Conservation (phyloP, 2,329 filamentous ascomycete genomes). For the Scedosporium boydii region DNA sequence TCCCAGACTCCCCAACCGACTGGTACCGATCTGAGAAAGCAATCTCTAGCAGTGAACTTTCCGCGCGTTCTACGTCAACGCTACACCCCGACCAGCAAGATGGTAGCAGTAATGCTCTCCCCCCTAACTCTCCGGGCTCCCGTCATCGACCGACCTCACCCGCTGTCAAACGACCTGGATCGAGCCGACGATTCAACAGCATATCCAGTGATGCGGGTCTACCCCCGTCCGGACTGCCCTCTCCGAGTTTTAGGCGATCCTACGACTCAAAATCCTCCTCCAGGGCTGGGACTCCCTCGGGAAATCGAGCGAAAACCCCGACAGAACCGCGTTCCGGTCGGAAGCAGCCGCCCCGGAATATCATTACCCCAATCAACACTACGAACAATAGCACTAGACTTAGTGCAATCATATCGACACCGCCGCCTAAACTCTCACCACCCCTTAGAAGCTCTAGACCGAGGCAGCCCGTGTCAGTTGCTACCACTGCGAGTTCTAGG, state of each 20-base stretch:
- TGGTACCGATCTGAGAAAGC: constrained; percentile 6
- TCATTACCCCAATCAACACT: constrained; percentile 24
- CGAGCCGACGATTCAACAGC: constrained; percentile 15
- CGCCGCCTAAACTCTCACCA: constrained; percentile 65
- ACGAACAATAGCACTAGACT: constrained; percentile 42
- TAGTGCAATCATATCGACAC: constrained; percentile 64
- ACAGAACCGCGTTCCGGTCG: constrained; percentile 22
- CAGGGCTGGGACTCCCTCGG: constrained; percentile 25
- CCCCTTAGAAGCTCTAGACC: constrained; percentile 72
- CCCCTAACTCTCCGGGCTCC: neutral
- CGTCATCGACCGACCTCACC: neutral
- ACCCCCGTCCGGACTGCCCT: constrained; percentile 45
- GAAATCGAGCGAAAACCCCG: constrained; percentile 26
- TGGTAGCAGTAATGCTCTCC: neutral
- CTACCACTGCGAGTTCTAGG: constrained; percentile 62
- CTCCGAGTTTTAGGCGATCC: constrained; percentile 35
- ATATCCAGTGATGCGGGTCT: constrained; percentile 38
- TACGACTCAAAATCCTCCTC: constrained; percentile 30
- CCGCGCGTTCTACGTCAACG: constrained; percentile 27
- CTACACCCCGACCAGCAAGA: neutral
- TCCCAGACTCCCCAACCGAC: constrained; percentile 2
- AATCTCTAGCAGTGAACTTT: constrained; percentile 7
- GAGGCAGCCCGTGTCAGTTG: constrained; percentile 67
- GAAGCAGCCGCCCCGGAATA: constrained; percentile 30
- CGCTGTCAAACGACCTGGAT: neutral